These are phyloP conservation scores for Isatis tinctoria DNA, from an alignment of 345 rosid genomes.

Conservation along the genomic window DNA sequence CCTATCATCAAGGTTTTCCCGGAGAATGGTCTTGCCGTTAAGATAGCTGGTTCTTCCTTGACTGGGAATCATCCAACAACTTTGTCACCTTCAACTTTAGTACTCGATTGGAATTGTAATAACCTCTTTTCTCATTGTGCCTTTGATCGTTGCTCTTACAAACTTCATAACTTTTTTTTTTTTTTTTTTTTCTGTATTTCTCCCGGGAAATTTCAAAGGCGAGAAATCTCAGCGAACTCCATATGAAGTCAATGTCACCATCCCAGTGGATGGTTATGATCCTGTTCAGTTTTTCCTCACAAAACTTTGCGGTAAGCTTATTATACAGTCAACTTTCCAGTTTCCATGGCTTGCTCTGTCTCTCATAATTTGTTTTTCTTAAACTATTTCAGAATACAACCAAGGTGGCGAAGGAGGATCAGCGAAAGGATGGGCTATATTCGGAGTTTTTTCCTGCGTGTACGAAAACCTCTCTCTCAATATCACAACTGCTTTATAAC, in stretches of 20 bases:
- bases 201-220: too few species aligned
- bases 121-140: neutral
- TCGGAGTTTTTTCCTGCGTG: slow-evolving; percentile 91
- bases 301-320: slow-evolving; percentile 76
- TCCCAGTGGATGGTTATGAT: slow-evolving; percentile 78
- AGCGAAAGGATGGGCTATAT: slow-evolving; percentile 82
- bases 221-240: slow-evolving; percentile 49
- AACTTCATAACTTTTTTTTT: slow-evolving; percentile 21
- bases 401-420: slow-evolving; percentile 58
- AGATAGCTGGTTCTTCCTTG: slow-evolving; percentile 61
- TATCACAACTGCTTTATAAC: neutral
- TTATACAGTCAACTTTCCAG: neutral
- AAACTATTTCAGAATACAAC: slow-evolving; percentile 48
- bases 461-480: slow-evolving; percentile 34
- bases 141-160: neutral
- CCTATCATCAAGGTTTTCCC: slow-evolving; percentile 76
- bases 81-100: slow-evolving; percentile 69
- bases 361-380: slow-evolving; percentile 15
- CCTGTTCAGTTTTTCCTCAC: slow-evolving; percentile 78
- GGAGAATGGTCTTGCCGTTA: slow-evolving; percentile 62
- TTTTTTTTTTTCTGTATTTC: neutral
- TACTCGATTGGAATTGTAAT: slow-evolving; percentile 84
- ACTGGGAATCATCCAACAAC: slow-evolving; percentile 75
- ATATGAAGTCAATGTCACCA: slow-evolving; percentile 69
- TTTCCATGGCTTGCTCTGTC: neutral